Evolutionary conservation across 169 alveolate species (phyloP), one percentile per base, ranked within the genome.

Genomic region (Perkinsus marinus): DNA sequence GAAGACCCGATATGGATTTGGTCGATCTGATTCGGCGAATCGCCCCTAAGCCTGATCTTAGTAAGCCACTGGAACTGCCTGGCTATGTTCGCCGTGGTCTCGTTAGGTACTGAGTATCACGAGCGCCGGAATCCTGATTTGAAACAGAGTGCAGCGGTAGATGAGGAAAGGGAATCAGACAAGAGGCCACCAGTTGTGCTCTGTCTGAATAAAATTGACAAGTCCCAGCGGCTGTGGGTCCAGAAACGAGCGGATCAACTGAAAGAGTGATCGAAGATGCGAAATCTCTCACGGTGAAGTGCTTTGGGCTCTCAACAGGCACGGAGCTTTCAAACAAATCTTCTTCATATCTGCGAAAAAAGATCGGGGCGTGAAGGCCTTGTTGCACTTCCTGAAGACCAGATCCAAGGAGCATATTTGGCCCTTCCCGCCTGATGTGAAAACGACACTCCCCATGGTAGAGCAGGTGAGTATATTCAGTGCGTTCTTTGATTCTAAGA

Each of bases 341-440:
- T 94, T 95, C 92, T 95, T 93, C 91, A 94, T 94, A 34, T 93
- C 96, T 89, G 97, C 97, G 19, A 95, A 95, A 90, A 92, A 95
- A 68, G 94, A 93, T 22, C 93, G 93, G 57, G 97, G 97, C 30
- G 43, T 94, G 57, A 93, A 92, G 37, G 94, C 93, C 89, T 19
- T 95, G 34, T 34, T 95, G 38, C 91, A 93, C 34, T 94, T 93
- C 90, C 93, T 95, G 39, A 92, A 93, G 91, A 69, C 92, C 17
- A 39, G 68, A 90, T 91, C 96, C 39, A 95, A 92, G 92, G 94
- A 95, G 10, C 94, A 93, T 43, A 90, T 39, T 39, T 95, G 97
- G 97, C 92, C 92, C 39, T 95, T 94, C 90, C 97, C 97, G 30
- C 94, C 94, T 68, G 96, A 95, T 90, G 91, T 93, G 90, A 90